Conservation (phyloP, 2,329 filamentous ascomycete genomes). For the Dactylellina cionopaga region DNA sequence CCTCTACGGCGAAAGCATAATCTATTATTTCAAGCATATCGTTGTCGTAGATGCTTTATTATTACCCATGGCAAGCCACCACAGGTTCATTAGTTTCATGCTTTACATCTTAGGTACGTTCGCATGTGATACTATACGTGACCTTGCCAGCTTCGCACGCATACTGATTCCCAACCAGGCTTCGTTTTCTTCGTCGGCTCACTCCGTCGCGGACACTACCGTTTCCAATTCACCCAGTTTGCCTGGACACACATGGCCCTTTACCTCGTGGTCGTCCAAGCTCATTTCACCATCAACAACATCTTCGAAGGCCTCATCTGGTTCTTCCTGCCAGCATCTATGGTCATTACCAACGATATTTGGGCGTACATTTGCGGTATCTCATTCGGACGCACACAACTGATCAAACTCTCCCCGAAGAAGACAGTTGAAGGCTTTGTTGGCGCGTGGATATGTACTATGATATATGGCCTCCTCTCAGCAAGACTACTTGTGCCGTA, state of each 20-base stretch:
- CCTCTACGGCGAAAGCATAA: conserved; percentile 96
- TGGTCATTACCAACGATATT: conserved; percentile 99
- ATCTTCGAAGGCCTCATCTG: conserved; percentile 99
- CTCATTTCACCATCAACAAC: conserved; percentile 99
- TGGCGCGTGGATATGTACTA: conserved; percentile 93
- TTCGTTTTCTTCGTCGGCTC: conserved; percentile 98
- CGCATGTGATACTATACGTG: conserved; percentile 58
- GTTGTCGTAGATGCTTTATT: conserved; percentile 93
- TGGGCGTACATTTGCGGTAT: conserved; percentile 98
- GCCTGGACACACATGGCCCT: conserved; percentile 99
- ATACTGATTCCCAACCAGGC: conserved; percentile 65
- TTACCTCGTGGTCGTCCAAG: conserved; percentile 96
- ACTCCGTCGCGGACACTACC: conserved; percentile 93
- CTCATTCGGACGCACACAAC: conserved; percentile 91
- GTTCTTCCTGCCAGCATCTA: conserved; percentile 94
- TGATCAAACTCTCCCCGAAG: conserved; percentile 98
- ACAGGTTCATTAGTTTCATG: conserved; percentile 98
- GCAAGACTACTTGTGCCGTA: conserved; percentile 87
- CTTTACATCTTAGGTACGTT: conserved; percentile 96
- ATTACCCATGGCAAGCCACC: conserved; percentile 92
- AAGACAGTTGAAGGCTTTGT: conserved; percentile 99
- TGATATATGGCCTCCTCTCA: conserved; percentile 82
- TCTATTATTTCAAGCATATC: conserved; percentile 99
- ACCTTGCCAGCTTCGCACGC: background rate
- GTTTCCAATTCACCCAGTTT: conserved; percentile 98